Conservation (phyloP, 495 filamentous ascomycete species). For the Massariosphaeria phaeospora region DNA sequence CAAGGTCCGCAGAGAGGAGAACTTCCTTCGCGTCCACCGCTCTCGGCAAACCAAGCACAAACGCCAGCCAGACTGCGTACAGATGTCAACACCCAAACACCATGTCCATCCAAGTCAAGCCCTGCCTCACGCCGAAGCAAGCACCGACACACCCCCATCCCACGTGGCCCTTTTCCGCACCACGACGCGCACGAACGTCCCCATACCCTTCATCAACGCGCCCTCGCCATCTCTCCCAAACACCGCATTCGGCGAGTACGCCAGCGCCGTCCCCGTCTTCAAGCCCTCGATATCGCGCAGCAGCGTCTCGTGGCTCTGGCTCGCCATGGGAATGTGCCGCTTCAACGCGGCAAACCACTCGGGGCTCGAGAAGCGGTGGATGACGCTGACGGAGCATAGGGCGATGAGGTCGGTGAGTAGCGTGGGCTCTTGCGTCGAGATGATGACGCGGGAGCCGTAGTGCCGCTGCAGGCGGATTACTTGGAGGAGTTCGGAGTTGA, state of each 20-base stretch:
- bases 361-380: conserved; percentile 70
- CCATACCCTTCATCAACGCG: conserved; percentile 6
- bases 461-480: conserved; percentile 69
- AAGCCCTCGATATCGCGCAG: conserved; percentile 6
- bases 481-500: conserved; percentile 61
- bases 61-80: no score
- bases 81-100: no score
- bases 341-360: conserved; percentile 61
- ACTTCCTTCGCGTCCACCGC: no score
- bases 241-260: conserved; percentile 6
- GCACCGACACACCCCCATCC: conserved; percentile 5
- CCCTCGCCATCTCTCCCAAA: conserved; percentile 8
- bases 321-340: conserved; percentile 48
- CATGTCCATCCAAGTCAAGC: neutral
- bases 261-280: conserved; percentile 10
- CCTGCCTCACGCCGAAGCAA: neutral
- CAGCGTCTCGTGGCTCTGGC: conserved; percentile 20
- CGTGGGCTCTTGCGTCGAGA: conserved; percentile 77
- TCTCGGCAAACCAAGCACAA: no score
- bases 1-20: no score
- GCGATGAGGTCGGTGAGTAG: conserved; percentile 64
- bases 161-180: conserved; percentile 9
- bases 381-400: conserved; percentile 63
- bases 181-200: conserved; percentile 3
- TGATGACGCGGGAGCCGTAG: conserved; percentile 58